Percentiles rank a stretch among this genome's conserved stretches.
Evolutionary conservation across 805 yeast species (phyloP).

Genomic region (Zygosaccharomyces lentus): DNA sequence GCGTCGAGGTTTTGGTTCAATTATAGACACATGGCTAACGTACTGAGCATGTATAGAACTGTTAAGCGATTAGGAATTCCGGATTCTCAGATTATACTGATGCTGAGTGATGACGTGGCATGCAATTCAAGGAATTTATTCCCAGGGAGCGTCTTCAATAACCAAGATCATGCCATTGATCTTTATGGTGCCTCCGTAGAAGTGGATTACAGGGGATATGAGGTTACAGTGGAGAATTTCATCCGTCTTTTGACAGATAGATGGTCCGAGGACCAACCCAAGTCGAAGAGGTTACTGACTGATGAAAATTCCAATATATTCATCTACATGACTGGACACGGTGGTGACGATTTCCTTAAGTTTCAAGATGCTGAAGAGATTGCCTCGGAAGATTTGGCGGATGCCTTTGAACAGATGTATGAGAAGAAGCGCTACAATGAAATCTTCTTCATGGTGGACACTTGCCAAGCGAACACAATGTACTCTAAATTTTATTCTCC

Average conservation of each 20-base stretch:
- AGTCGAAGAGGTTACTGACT: conserved; percentile 83
- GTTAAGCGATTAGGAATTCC: conserved; percentile 96
- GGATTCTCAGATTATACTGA: conserved; percentile 91
- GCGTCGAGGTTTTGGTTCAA: conserved; percentile 98
- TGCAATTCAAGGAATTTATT: conserved; percentile 95
- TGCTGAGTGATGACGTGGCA: conserved; percentile 96
- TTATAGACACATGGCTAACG: conserved; percentile 97
- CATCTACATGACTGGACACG: conserved; percentile 96
- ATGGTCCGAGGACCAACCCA: conserved; percentile 92
- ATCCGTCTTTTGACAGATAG: conserved; percentile 89
- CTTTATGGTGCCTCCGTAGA: conserved; percentile 92
- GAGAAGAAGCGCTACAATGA: conserved; percentile 94
- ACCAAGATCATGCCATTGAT: conserved; percentile 86
- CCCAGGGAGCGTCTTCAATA: conserved; percentile 94
- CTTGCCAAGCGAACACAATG: conserved; percentile 99
- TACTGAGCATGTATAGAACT: conserved; percentile 87
- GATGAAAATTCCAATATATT: conserved; percentile 94
- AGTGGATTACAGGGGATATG: conserved; percentile 96
- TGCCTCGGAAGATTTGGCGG: conserved; percentile 91
- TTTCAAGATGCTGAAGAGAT: conserved; percentile 99
- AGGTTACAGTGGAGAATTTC: conserved; percentile 95
- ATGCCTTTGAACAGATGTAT: conserved; percentile 95
- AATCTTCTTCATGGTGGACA: conserved; percentile 95
- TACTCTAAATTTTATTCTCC: conserved; percentile 89
- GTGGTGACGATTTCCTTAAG: conserved; percentile 94